Base-by-base conservation (phyloP, 208 protist species). In the Trypanosomatidae sp. region DNA sequence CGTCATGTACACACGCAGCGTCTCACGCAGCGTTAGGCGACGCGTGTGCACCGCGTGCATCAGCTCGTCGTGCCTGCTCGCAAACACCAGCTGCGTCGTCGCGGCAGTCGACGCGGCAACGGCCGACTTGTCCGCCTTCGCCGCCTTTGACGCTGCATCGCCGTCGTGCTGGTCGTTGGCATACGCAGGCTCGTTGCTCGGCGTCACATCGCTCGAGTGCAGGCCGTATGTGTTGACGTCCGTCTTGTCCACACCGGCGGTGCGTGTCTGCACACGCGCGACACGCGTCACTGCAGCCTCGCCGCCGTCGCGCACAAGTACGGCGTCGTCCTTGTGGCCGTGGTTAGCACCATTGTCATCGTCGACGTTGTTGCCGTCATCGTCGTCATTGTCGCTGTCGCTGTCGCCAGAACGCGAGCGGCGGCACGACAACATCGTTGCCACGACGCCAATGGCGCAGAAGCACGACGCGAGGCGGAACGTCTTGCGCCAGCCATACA, bases 391-490 rank as follows among this genome's bases (percentile, higher is more conserved):
- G 28, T 61, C 59, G 4, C 43, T 42, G 33, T 63, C 57, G 33
- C n/a, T 8, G 23, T 10, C 4, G 15, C 16, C 37, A 30, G 25
- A 11, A 16, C 20, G 15, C 13, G 5, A 6, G 8, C 72, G 72
- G 20, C 64, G 58, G 60, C 72, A 82, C 20, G 71, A 80, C 2
- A 90, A 55, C 20, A 78, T 51, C 15, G 67, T 64, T 24, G 62
- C 80, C 7, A 90, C n/a, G 3, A 90, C 46, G 0, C 75, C 80
- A 48, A 86, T 81, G 6, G 66, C 56, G 48, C 71, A 84, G 56
- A 90, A 86, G 19, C 54, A 59, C 4, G 75, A 83, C 69, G 81
- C 79, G 46, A 84, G 55, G 1, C 72, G 80, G 50, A 90, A 90
- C 7, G 75, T 80, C 43, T 75, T 67, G 30, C 80, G 75, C 80